Conservation (phyloP, 2,329 filamentous ascomycete species). For the Aspergillus sp. region DNA sequence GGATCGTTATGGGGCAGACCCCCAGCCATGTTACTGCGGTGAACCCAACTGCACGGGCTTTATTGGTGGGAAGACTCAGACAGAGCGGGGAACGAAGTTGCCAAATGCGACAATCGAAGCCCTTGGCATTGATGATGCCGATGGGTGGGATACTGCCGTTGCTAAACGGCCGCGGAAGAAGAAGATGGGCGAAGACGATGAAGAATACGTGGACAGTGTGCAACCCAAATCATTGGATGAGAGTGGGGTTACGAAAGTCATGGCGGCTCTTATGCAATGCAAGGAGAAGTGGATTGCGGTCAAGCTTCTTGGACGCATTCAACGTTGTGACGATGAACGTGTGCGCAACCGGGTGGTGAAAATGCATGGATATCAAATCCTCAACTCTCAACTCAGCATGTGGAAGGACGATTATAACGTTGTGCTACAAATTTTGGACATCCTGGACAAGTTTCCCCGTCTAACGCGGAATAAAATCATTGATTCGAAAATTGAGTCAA, state of each 20-base stretch:
- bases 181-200: constrained; percentile 85
- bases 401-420: constrained; percentile 91
- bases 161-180: constrained; percentile 91
- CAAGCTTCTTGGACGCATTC: constrained; percentile 86
- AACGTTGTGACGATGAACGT: constrained; percentile 80
- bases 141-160: constrained; percentile 87
- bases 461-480: constrained; percentile 96
- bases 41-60: constrained; percentile 94
- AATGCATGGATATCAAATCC: constrained; percentile 95
- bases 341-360: constrained; percentile 86
- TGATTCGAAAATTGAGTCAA: constrained; percentile 89
- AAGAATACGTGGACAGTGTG: constrained; percentile 91
- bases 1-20: constrained; percentile 93
- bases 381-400: constrained; percentile 80
- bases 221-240: constrained; percentile 77
- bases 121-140: constrained; percentile 87
- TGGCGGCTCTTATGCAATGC: constrained; percentile 95
- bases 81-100: constrained; percentile 88
- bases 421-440: constrained; percentile 82
- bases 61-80: constrained; percentile 97
- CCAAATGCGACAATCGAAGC: constrained; percentile 89
- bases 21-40: constrained; percentile 94
- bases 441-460: constrained; percentile 83
- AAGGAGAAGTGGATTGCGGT: constrained; percentile 99
- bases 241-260: constrained; percentile 85